Base-by-base conservation (phyloP, 1,139 yeast species). In the Taphrina pruni region DNA sequence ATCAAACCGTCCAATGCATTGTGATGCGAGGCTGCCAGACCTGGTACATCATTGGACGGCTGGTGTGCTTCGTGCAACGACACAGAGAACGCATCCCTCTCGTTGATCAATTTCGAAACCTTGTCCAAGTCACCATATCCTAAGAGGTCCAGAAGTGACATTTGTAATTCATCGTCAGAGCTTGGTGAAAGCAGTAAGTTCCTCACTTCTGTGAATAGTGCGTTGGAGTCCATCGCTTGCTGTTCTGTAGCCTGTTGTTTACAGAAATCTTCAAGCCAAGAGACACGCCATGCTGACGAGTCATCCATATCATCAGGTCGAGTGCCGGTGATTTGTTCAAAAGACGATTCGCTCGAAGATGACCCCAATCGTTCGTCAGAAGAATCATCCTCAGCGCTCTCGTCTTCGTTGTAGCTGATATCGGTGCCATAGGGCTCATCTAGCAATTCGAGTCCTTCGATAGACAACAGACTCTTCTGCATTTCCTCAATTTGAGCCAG, bases 71-170 rank as follows among this genome's bases (percentile, higher is more conserved):
- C 75, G 64, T 69, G 82, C 73, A 21, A 76, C 77, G 0, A 76
- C 12, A 21, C 51, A 39, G 41, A 32, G 39, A 55, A 41, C 12
- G 12, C 17, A 21, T 45, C 74, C 73, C 86, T 84, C 69, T 87
- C 81, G 70, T 86, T 86, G 2, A 93, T 77, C 17, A 94, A 79
- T 66, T 84, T 85, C 0, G 92, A 82, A 9, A 92, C 89, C 66
- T 92, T 78, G 67, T 91, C 97, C 72, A 94, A 84, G 75, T 91
- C 89, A 48, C 91, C 97, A 74, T 87, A 89, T 0, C 99, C 98
- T 4, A 94, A 78, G 9, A 90, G 82, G 75, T 92, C 97, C 72
- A 90, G 87, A 50, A 94, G 78, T 0, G 83, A 77, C 7, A 88
- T 86, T 74, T 89, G 94, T 12, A 88, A 77, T 62, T 86, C 89